Evolutionary conservation across 1,139 yeast genomes (phyloP), one percentile per base, ranked within the genome.

Genomic region (Suhomyces taliae): DNA sequence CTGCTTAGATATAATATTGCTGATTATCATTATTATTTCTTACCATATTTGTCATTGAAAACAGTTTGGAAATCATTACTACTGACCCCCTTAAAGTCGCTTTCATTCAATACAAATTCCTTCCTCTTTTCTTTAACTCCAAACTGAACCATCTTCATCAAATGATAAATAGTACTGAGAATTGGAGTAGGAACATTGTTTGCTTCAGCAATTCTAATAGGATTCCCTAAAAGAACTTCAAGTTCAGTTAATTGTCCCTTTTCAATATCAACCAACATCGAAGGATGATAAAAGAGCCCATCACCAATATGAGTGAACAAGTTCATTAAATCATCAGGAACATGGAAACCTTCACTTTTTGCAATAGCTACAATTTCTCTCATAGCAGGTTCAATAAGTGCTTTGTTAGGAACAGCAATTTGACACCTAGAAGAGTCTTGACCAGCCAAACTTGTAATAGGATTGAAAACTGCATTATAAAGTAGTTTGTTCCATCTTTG

Each of bases 401-500:
- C 57, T 33, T 78, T 77, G 45, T 78, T 71, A 12, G 82, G 85
- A 19, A 78, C 77, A 51, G 76, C 72, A 26, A 83, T 73, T 56
- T 78, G 84, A 37, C 82, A 65, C 49, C 90, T 70, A 41, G 83
- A 84, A 19, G 78, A 77, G 60, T 86, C 90, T 39, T 69, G 43
- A 36, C 65, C 62, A 44, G 76, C 79, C 44, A 80, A 63, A 38
- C 82, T 78, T 12, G 85, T 75, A 8, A 81, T 69, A 3, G 91
- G 76, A 65, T 86, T 87, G 61, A 82, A 73, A 6, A 82, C 78
- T 8, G 86, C 76, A 60, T 87, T 87, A 69, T 86, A 86, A n/a
- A 86, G 74, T 52, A 87, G 72, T 61, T 87, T 87, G 51, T 79
- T 72, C 95, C 95, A 87, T 61, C 95, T 70, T 8, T 82, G 72